These are phyloP conservation scores for Vicia sativa DNA, from an alignment of 306 rosid genomes.

Conservation along the genomic window DNA sequence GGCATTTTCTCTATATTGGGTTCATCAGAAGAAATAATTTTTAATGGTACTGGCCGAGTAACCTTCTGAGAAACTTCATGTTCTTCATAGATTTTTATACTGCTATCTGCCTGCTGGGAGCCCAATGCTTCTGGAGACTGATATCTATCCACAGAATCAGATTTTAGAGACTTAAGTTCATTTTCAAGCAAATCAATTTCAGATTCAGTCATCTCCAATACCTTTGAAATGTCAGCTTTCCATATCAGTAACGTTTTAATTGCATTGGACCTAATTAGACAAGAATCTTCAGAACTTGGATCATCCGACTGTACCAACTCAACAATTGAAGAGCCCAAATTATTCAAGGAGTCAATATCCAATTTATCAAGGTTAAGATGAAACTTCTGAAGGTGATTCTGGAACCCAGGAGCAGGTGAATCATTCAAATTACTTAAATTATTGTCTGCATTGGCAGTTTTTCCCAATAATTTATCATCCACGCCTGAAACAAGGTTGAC, in stretches of 20 bases:
- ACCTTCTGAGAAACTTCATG: constrained; percentile 43
- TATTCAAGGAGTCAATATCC: constrained; percentile 58
- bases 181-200: constrained; percentile 91
- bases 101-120: constrained; percentile 46
- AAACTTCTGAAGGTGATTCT: constrained; percentile 51
- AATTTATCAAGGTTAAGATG: constrained; percentile 70
- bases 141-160: constrained; percentile 45
- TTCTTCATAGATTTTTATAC: constrained; percentile 46
- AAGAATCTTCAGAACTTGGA: constrained; percentile 54
- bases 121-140: constrained; percentile 55
- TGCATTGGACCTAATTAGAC: constrained; percentile 57
- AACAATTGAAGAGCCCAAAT: constrained; percentile 57
- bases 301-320: constrained; percentile 77
- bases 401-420: constrained; percentile 57
- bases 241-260: constrained; percentile 72
- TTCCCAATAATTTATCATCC: constrained; percentile 74
- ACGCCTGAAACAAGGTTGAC: constrained; percentile 56
- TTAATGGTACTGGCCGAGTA: constrained; percentile 54
- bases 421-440: constrained; percentile 54
- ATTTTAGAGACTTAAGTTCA: constrained; percentile 68
- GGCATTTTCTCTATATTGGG: constrained; percentile 50
- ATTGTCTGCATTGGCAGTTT: constrained; percentile 54
- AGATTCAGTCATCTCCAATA: constrained; percentile 81
- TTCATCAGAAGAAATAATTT: constrained; percentile 52
- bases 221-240: constrained; percentile 89